Conservation (phyloP, 2,329 filamentous ascomycete species). For the Calonectria fujianensis region DNA sequence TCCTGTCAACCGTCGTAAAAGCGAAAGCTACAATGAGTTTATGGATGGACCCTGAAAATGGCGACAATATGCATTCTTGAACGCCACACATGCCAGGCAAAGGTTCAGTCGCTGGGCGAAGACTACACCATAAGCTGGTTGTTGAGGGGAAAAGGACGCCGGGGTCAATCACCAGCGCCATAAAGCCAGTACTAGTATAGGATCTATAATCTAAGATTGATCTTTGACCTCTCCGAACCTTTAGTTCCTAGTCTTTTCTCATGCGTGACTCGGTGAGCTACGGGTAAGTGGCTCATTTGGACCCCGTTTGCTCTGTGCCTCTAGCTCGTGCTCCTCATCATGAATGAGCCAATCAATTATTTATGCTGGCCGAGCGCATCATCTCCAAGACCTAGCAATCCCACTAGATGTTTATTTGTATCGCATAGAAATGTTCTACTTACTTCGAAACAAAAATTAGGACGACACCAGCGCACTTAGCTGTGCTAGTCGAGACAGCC, state of each 20-base stretch:
- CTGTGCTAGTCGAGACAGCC: not conserved
- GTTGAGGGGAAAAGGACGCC: not conserved
- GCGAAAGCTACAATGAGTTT: not conserved
- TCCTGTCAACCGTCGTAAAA: too few species aligned
- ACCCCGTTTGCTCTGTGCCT: not conserved
- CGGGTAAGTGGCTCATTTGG: not conserved
- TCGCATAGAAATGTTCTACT: not conserved
- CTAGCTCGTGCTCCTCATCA: not conserved
- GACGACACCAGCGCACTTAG: not conserved
- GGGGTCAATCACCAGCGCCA: not conserved
- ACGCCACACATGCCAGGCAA: not conserved
- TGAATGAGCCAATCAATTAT: not conserved
- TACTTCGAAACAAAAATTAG: constrained; percentile 5
- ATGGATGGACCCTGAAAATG: not conserved
- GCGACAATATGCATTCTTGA: too few species aligned
- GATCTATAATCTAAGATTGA: not conserved
- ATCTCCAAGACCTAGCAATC: not conserved
- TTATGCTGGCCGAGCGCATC: too few species aligned
- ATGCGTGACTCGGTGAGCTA: not conserved
- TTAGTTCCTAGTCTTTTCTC: not conserved
- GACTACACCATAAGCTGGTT: not conserved
- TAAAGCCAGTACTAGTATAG: not conserved
- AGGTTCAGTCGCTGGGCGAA: not conserved
- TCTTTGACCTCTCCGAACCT: not conserved
- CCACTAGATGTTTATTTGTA: not conserved